Conservation (phyloP, 805 yeast genomes). For the Hanseniaspora meyeri region DNA sequence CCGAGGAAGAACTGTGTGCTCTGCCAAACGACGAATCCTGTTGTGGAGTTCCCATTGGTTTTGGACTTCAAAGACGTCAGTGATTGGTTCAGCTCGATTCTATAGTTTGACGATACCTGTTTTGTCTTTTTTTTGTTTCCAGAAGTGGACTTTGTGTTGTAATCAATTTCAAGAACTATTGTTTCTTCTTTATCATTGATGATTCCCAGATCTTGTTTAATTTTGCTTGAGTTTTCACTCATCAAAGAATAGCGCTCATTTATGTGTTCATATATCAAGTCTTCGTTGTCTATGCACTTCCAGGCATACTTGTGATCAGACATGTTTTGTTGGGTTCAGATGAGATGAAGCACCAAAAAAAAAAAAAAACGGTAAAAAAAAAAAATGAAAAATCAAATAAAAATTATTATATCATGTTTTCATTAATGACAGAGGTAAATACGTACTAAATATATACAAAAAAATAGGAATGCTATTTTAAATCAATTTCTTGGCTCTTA, state of each 20-base stretch:
- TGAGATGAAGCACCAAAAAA: not conserved
- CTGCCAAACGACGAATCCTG: constrained; percentile 29
- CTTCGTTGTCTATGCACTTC: constrained; percentile 11
- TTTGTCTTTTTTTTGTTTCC: not conserved
- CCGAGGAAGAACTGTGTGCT: constrained; percentile 25
- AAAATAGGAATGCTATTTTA: constrained; percentile 24
- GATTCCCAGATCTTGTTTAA: constrained; percentile 28
- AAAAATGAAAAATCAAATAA: not conserved
- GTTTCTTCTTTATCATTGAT: constrained; percentile 14
- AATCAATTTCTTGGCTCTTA: constrained; percentile 62
- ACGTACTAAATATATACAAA: not conserved
- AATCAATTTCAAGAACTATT: constrained; percentile 21
- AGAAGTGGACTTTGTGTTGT: constrained; percentile 15
- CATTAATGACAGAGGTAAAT: not conserved
- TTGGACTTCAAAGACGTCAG: constrained; percentile 23
- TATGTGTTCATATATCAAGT: constrained; percentile 24
- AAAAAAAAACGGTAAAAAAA: not conserved
- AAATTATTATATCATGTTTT: no score
- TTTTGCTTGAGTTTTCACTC: constrained; percentile 16
- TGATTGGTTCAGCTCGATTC: constrained; percentile 23
- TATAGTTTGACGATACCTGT: constrained; percentile 13
- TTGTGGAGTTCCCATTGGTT: constrained; percentile 27
- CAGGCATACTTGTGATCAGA: not conserved
- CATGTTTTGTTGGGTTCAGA: not conserved
- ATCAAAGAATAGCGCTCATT: constrained; percentile 24